Base-by-base conservation (phyloP, 495 filamentous ascomycete species). In the Neurospora pannonica region DNA sequence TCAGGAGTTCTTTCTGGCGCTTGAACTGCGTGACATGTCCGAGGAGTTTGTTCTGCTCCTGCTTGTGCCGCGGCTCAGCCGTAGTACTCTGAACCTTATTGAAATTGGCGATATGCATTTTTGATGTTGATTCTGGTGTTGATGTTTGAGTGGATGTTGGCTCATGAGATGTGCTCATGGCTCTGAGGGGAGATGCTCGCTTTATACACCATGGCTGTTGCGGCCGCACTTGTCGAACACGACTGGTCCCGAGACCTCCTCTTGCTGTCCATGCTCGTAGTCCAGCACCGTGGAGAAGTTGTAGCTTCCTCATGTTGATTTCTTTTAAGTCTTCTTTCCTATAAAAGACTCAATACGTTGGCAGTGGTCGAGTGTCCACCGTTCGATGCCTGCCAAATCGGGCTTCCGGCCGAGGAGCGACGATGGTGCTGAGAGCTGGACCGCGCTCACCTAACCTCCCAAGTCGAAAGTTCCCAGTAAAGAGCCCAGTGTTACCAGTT, bases 1-100 rank as follows among this genome's bases (percentile, higher is more conserved):
- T 95, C 19, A 93, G 80, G 62, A 93, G 84, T 9, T 34, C 54
- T 31, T 15, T 67, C 13, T 7, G 54, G 28, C 54, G 54, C 54
- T 67, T 67, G 24, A 8, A 17, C 24, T 15, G 54, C 54, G 24
- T 54, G 21, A 28, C 21, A 28, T 10, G 42, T 43, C 42, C 42
- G 8, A n/a, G 19, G 2, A 43, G 42, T n/a, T 8, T 43, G 0
- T 43, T 1, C 42, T 43, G 42, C 21, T 46, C n/a, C 42, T 46
- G 42, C 42, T 21, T 46, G 42, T 10, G 42, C n/a, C 42, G 42
- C 8, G 42, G 42, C 17, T 39, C 38, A 17, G 38, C 38, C 38
- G 1, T 1, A 40, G 2, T 9, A 24, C 2, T 10, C 48, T 5
- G 21, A 60, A 8, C 11, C 11, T 28, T 60, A 0, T 3, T 28